Evolutionary conservation across 768 basidiomycete genomes (phyloP).

Genomic region (Amanita pseudoporphyria): DNA sequence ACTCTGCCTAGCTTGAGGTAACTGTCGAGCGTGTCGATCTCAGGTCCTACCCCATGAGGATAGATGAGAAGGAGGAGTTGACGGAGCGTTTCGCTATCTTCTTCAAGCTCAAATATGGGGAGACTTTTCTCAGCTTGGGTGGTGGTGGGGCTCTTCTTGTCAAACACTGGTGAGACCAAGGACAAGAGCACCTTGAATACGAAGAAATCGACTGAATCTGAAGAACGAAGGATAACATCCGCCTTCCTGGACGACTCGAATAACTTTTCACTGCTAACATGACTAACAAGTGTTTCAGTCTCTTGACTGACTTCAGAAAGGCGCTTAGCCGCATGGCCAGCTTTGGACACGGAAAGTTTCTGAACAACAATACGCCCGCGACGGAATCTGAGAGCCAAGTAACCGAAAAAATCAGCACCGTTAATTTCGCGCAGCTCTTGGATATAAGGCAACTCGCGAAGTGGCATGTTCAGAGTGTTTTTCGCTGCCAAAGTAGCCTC

Average conservation of each 20-base stretch:
- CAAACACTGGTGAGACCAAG: constrained; percentile 21
- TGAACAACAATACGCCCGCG: not conserved
- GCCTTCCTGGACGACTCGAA: constrained; percentile 6
- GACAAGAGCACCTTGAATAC: constrained; percentile 19
- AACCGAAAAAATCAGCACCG: not conserved
- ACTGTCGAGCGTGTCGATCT: not conserved
- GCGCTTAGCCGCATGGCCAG: not conserved
- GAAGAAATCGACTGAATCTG: constrained; percentile 22
- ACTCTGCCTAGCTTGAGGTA: not conserved
- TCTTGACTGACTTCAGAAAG: not conserved
- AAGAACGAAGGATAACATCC: constrained; percentile 18
- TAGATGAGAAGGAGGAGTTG: constrained; percentile 1
- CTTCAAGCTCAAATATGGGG: constrained; percentile 1
- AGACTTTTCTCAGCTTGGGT: not conserved
- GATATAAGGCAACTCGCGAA: not conserved
- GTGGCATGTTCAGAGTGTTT: not conserved
- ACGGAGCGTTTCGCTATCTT: not conserved
- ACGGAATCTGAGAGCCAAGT: not conserved
- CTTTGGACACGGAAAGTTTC: not conserved
- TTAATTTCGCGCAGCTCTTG: constrained; percentile 1
- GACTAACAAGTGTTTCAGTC: not conserved
- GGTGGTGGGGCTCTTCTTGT: constrained; percentile 14
- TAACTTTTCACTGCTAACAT: not conserved
- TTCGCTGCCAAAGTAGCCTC: constrained; percentile 1
- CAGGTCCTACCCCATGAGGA: not conserved